These are phyloP conservation scores for Agaricus blazei DNA, from an alignment of 768 basidiomycete species.

Conservation along the genomic window DNA sequence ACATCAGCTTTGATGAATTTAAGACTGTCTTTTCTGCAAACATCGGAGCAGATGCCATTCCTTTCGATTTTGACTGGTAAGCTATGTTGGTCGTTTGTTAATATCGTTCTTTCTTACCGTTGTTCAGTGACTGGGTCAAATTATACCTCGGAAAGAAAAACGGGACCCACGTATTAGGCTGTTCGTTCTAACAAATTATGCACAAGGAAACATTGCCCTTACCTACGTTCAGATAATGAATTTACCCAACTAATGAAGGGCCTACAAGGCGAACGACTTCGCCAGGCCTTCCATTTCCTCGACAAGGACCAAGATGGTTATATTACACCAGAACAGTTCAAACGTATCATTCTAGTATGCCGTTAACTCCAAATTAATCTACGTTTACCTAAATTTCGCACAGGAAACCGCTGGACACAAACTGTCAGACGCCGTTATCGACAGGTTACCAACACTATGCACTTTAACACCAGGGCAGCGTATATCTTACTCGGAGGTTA, in stretches of 20 bases:
- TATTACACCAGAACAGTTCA: conserved; percentile 91
- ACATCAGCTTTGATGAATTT: conserved; percentile 92
- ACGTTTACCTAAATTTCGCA: not conserved
- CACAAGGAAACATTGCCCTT: not conserved
- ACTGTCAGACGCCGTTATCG: conserved; percentile 88
- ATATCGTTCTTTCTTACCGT: not conserved
- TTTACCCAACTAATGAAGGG: conserved; percentile 99
- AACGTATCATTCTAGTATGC: conserved; percentile 87
- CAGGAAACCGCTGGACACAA: conserved; percentile 98
- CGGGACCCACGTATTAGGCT: conserved; percentile 86
- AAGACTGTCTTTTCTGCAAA: conserved; percentile 86
- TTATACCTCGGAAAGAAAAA: conserved; percentile 92
- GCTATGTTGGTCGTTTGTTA: not conserved
- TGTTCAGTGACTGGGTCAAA: conserved; percentile 85
- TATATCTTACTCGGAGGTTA: conserved; percentile 94
- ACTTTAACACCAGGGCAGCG: conserved; percentile 83
- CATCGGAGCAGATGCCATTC: conserved; percentile 73
- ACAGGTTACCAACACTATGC: conserved; percentile 88
- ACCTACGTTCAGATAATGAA: conserved; percentile 64
- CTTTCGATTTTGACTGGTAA: conserved; percentile 93
- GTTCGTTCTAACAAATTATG: conserved; percentile 42
- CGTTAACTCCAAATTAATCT: not conserved
- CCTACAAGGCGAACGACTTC: conserved; percentile 92
- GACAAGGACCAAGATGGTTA: conserved; percentile 91
- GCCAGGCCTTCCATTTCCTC: conserved; percentile 92